phyloP scores from a whole-genome alignment of 352 stramenopile species.

The Elongisporangium anandrum region DNA sequence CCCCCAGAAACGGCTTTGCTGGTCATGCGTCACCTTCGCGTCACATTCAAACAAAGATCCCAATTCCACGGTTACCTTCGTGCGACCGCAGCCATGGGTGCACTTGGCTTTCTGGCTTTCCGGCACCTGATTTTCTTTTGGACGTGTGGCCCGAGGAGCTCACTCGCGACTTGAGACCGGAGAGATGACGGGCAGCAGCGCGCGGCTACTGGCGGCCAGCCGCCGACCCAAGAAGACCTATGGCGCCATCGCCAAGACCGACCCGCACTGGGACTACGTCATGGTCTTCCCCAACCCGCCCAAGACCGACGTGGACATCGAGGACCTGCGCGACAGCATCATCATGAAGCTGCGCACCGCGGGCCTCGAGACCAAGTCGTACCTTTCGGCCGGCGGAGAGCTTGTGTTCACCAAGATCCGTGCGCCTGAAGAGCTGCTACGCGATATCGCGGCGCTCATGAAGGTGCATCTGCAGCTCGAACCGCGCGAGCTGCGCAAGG shows the following conservation, averaged over 20 bases:
- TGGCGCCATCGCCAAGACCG: conserved; percentile 28
- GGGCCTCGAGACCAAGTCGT: conserved; percentile 68
- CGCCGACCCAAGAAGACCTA: conserved; percentile 20
- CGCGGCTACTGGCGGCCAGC: not conserved
- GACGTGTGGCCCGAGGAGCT: not conserved
- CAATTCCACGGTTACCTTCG: not conserved
- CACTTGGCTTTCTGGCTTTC: not conserved
- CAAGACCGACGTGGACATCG: conserved; percentile 49
- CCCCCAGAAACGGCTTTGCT: not conserved
- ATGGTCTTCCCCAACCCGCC: conserved; percentile 80
- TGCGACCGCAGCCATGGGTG: not conserved
- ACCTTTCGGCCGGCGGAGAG: conserved; percentile 60
- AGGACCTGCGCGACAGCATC: conserved; percentile 75
- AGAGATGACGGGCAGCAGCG: not conserved
- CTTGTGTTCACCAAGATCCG: conserved; percentile 85
- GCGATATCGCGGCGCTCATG: conserved; percentile 59
- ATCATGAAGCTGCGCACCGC: conserved; percentile 57
- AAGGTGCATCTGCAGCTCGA: conserved; percentile 78
- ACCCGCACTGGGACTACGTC: conserved; percentile 76
- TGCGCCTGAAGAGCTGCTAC: conserved; percentile 66
- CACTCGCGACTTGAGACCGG: not conserved
- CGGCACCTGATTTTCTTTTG: not conserved
- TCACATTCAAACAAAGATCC: not conserved
- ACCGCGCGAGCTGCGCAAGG: conserved; percentile 44
- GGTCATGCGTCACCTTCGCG: not conserved